These are phyloP conservation scores for Batrachochytrium dendrobatidis DNA, from an alignment of 371 early-diverging fungal genomes.

Conservation along the genomic window DNA sequence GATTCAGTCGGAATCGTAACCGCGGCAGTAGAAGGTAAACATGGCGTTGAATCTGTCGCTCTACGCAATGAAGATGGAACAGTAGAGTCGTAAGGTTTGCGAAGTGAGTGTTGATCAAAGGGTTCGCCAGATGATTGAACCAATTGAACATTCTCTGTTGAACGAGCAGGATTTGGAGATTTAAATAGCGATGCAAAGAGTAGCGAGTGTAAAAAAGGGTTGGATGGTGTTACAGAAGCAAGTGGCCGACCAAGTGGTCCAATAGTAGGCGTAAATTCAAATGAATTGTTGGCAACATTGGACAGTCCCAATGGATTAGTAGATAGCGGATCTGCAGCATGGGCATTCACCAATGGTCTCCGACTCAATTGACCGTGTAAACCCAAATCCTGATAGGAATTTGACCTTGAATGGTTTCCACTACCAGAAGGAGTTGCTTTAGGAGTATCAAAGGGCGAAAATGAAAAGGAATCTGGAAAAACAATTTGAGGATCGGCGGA, in stretches of 20 bases:
- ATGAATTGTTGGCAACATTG: not conserved
- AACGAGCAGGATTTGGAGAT: no score
- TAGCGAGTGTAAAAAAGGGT: slow-evolving; percentile 46
- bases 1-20: no score
- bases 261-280: no score
- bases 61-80: no score
- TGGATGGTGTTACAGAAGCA: no score
- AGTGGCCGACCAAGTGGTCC: no score
- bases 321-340: not conserved
- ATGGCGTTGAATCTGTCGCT: no score
- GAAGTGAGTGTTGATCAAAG: no score
- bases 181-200: slow-evolving; percentile 45
- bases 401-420: not conserved
- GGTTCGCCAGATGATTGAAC: no score
- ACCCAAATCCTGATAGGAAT: not conserved
- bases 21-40: no score
- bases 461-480: slow-evolving; percentile 5
- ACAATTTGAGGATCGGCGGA: slow-evolving; percentile 33
- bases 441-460: slow-evolving; percentile 4
- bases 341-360: not conserved
- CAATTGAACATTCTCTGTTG: no score
- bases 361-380: not conserved
- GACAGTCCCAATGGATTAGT: not conserved
- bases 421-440: not conserved
- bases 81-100: no score